A percentile compares a stretch with the other conserved stretches of the same genome.
Conservation (phyloP, 768 basidiomycete species). For the Suillus plorans region DNA sequence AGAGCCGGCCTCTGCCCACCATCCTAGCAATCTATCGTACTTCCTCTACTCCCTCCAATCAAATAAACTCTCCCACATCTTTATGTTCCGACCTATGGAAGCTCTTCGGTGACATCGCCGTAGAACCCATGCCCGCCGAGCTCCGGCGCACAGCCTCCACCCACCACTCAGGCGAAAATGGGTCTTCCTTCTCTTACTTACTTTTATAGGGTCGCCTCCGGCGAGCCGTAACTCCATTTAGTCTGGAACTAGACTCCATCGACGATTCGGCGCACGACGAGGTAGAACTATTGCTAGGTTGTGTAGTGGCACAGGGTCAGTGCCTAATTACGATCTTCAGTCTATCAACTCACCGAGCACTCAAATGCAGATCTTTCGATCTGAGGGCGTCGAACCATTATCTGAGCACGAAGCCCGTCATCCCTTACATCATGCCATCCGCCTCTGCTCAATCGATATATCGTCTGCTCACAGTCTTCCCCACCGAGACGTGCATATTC, state of each 20-base stretch:
- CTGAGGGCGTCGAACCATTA: neutral
- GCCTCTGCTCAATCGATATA: neutral
- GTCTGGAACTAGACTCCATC: neutral
- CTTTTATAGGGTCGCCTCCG: neutral
- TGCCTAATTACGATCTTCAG: neutral
- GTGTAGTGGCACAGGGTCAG: neutral
- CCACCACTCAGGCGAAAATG: too few species aligned
- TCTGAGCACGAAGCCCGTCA: neutral
- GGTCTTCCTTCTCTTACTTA: too few species aligned
- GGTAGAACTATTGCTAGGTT: neutral
- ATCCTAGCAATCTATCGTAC: slow-evolving; percentile 36
- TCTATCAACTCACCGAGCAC: neutral
- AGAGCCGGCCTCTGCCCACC: slow-evolving; percentile 42
- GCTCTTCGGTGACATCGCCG: slow-evolving; percentile 52
- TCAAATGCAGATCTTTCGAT: neutral
- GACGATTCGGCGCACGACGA: neutral
- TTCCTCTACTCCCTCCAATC: slow-evolving; percentile 51
- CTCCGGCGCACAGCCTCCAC: slow-evolving; percentile 53
- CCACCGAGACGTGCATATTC: neutral
- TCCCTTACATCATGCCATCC: neutral
- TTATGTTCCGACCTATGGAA: slow-evolving; percentile 61
- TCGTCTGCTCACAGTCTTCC: neutral
- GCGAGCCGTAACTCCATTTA: neutral
- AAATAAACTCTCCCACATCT: slow-evolving; percentile 44
- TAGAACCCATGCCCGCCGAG: slow-evolving; percentile 71